Conservation (phyloP, 78 protist species). For the Dictyostelium intermedium region DNA sequence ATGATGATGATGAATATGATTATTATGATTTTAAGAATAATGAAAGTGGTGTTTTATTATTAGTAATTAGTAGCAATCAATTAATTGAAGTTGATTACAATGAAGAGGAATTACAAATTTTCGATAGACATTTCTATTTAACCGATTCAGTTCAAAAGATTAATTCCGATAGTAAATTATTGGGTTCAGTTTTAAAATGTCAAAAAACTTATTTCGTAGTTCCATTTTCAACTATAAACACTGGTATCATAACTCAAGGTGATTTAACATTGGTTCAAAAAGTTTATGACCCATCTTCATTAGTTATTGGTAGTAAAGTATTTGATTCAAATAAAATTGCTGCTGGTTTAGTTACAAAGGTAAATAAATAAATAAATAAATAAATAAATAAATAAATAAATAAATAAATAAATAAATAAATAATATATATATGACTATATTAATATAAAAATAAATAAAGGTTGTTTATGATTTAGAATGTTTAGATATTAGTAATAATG, state of each 20-base stretch:
- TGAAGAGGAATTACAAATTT: background rate
- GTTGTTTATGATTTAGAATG: background rate
- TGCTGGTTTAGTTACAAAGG: background rate
- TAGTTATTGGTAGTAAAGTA: background rate
- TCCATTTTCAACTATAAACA: background rate
- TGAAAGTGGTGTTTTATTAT: conserved; percentile 29
- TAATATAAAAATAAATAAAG: background rate
- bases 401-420: no score
- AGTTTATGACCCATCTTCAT: background rate
- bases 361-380: no score
- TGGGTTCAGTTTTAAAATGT: background rate
- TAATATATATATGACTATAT: no score
- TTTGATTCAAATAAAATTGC: background rate
- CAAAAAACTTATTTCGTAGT: background rate
- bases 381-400: no score
- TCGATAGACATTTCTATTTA: conserved; percentile 37
- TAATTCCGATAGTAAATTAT: background rate
- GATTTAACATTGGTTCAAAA: background rate
- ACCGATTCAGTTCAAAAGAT: conserved; percentile 35
- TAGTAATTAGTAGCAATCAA: background rate
- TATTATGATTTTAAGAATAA: conserved; percentile 30
- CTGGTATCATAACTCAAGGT: background rate
- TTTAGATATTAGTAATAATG: background rate
- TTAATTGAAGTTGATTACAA: background rate
- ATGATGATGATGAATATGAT: background rate